Percentiles rank a stretch among this genome's conserved stretches.
phyloP scores from a whole-genome alignment of 1,284 basidiomycete species.

The Tilletia indica region DNA sequence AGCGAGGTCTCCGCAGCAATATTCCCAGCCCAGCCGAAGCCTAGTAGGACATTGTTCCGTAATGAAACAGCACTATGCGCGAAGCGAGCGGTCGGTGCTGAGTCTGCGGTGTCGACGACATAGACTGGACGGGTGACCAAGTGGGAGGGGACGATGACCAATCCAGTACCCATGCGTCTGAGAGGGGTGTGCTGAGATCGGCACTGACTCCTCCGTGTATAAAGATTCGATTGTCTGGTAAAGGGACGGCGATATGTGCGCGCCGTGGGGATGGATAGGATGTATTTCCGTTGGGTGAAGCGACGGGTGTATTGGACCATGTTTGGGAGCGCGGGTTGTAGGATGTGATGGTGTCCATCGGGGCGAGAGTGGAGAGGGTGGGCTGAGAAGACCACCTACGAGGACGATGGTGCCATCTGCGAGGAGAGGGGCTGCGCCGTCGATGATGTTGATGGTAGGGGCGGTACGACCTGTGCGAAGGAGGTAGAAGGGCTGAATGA shows the following conservation, averaged over 20 bases:
- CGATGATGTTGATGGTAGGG: constrained; percentile 33
- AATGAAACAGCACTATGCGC: constrained; percentile 46
- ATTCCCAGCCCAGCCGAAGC: constrained; percentile 40
- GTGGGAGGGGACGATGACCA: constrained; percentile 40
- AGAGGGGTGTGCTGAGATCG: constrained; percentile 40
- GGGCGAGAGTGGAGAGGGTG: constrained; percentile 30
- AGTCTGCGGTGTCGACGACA: not conserved
- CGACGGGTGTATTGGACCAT: constrained; percentile 34
- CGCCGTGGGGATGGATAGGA: constrained; percentile 36
- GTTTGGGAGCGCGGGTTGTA: constrained; percentile 26
- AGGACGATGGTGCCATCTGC: constrained; percentile 44
- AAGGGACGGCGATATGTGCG: constrained; percentile 43
- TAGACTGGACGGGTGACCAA: constrained; percentile 32
- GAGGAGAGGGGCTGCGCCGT: constrained; percentile 40
- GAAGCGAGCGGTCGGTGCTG: constrained; percentile 36
- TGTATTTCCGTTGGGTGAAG: not conserved
- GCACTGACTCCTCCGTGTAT: constrained; percentile 45
- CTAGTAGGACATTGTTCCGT: constrained; percentile 38
- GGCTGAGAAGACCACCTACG: constrained; percentile 37
- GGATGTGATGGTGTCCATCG: constrained; percentile 34
- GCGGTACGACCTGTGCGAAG: constrained; percentile 22
- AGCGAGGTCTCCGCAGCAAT: constrained; percentile 35
- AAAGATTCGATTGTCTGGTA: constrained; percentile 42
- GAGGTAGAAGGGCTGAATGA: constrained; percentile 19
- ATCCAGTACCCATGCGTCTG: constrained; percentile 50